Percentiles rank a stretch among this genome's conserved stretches.
Conservation (phyloP, 108 stramenopile genomes). For the Cyclotella choctawhatcheeana region DNA sequence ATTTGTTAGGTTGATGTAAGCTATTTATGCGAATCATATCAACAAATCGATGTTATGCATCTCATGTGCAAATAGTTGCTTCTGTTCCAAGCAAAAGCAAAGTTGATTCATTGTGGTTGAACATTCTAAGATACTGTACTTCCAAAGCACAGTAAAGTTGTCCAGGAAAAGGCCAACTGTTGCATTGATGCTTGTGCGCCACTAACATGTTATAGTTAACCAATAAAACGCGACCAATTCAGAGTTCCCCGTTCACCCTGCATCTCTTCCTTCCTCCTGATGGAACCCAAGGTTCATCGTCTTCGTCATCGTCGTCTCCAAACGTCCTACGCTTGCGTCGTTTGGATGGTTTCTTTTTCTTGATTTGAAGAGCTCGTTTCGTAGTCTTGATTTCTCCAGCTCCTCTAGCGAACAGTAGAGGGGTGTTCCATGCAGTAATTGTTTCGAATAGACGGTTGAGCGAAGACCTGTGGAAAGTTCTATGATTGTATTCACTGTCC, state of each 20-base stretch:
- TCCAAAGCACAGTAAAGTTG: background rate
- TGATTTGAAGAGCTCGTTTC: background rate
- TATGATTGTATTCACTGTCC: background rate
- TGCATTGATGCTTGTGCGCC: background rate
- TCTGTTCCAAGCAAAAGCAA: background rate
- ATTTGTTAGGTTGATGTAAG: too few relatives aligned
- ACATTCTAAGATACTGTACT: too few relatives aligned
- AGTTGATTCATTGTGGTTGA: too few relatives aligned
- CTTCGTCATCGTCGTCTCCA: slow-evolving; percentile 1
- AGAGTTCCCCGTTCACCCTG: background rate
- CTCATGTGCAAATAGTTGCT: too few relatives aligned
- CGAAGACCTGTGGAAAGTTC: background rate
- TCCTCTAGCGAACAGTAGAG: background rate
- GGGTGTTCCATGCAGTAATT: background rate
- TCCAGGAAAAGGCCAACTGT: background rate
- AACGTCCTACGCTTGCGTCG: slow-evolving; percentile 1
- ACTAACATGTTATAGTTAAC: too few relatives aligned
- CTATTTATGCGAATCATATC: too few relatives aligned
- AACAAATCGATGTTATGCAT: too few relatives aligned
- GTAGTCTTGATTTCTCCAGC: background rate
- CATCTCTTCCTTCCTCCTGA: background rate
- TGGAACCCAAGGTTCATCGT: background rate
- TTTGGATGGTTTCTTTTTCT: background rate
- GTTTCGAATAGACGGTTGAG: slow-evolving; percentile 1
- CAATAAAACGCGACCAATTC: background rate